These are phyloP conservation scores for Setomelanomma holmii DNA, from an alignment of 2,329 filamentous ascomycete species.

Conservation along the genomic window DNA sequence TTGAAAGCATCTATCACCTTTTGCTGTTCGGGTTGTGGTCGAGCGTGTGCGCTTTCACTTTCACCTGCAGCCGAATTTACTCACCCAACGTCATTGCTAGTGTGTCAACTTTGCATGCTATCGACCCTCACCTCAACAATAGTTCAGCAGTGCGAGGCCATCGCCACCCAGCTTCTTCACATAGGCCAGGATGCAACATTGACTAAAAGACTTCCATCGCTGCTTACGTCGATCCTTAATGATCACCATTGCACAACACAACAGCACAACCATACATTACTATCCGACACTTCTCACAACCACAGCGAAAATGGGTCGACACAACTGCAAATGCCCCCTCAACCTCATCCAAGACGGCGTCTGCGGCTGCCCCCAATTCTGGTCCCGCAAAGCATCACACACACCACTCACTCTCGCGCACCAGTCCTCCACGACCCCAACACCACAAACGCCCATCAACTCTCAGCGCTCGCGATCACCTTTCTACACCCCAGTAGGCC, in stretches of 20 bases:
- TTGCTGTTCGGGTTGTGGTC: no score
- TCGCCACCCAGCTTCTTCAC: neutral
- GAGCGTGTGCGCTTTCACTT: neutral
- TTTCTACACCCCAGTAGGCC: constrained; percentile 9
- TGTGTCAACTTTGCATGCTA: neutral
- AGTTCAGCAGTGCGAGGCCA: neutral
- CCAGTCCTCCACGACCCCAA: no score
- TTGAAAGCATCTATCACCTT: no score
- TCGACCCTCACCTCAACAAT: neutral
- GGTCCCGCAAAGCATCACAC: constrained; percentile 11
- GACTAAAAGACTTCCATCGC: no score
- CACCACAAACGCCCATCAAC: neutral
- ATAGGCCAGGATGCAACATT: no score
- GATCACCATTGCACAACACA: neutral
- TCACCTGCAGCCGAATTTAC: neutral
- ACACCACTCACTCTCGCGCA: no score
- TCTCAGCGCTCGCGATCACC: neutral
- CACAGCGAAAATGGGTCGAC: neutral
- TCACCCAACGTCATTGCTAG: neutral
- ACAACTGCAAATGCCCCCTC: constrained; percentile 10
- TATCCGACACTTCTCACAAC: no score
- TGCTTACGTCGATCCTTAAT: no score
- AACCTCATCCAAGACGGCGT: constrained; percentile 25
- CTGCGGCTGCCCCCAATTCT: constrained; percentile 36
- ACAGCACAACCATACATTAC: no score